Evolutionary conservation across 2,329 filamentous ascomycete species (phyloP), one percentile per base, ranked within the genome.

Genomic region (Colletotrichum musicola): DNA sequence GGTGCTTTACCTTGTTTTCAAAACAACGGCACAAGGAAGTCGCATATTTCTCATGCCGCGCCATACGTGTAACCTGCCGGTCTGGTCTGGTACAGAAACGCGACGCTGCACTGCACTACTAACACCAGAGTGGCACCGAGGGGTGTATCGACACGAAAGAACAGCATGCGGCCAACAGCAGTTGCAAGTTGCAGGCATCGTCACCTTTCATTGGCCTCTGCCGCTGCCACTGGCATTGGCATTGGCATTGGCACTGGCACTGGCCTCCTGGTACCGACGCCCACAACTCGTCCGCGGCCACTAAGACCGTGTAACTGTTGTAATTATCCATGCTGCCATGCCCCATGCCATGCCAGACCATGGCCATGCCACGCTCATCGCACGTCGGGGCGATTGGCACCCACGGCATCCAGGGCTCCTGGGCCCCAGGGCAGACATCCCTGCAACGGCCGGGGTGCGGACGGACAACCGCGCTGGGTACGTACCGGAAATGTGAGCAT

Each of bases 331-430:
- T 68, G 62, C 62, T 54, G 46, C 47, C 38, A 51, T 62, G 63
- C 30, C 63, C 61, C 53, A 64, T 58, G 44, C 56, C 54, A 53
- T 53, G 53, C 64, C 64, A 51, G 54, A 55, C 64, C 64, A 54
- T 60, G 54, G 10, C 65, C 62, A 54, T 64, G 65, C 65, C 61
- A 66, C 56, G 62, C 66, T 68, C 64, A 68, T 64, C 47, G 61
- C 62, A 56, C 62, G 62, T 62, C 61, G 55, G 66, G 65, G 62
- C 56, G 55, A 61, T 65, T 69, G 50, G 44, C 62, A 66, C 20
- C 49, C 38, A 53, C 49, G 50, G 56, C 27, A 51, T 22, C 47
- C 49, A 54, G 20, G 47, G 12, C 47, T 13, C 55, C 47, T 14
- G 59, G 55, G 62, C 25, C 27, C 51, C 51, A 62, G 49, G 50